These are phyloP conservation scores for Cyclotella atomus DNA, from an alignment of 108 stramenopile genomes.

Conservation along the genomic window DNA sequence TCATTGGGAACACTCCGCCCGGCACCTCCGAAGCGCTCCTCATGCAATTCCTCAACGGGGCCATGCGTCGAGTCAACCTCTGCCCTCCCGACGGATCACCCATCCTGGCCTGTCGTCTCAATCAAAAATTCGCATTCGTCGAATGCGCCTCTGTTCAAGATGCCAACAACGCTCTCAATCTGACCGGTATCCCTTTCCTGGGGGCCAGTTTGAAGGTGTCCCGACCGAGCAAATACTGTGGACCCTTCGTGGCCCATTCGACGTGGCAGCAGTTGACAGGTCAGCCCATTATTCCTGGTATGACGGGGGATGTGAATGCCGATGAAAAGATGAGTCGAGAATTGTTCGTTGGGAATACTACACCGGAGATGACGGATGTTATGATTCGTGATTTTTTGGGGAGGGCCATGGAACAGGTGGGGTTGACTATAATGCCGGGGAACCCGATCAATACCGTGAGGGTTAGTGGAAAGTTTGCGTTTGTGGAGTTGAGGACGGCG, in stretches of 20 bases:
- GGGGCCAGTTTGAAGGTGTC: constrained; percentile 86
- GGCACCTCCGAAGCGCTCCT: constrained; percentile 84
- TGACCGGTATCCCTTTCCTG: constrained; percentile 93
- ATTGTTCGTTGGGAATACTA: constrained; percentile 94
- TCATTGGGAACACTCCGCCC: constrained; percentile 94
- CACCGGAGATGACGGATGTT: constrained; percentile 91
- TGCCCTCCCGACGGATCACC: constrained; percentile 72
- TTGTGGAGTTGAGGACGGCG: constrained; percentile 85
- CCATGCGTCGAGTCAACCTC: constrained; percentile 85
- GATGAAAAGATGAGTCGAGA: constrained; percentile 88
- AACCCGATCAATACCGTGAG: constrained; percentile 89
- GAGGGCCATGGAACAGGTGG: constrained; percentile 87
- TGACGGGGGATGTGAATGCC: constrained; percentile 56
- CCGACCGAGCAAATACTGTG: constrained; percentile 91
- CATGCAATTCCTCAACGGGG: constrained; percentile 90
- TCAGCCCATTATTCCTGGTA: constrained; percentile 64
- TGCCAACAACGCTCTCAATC: constrained; percentile 79
- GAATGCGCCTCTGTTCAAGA: constrained; percentile 76
- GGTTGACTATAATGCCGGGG: constrained; percentile 76
- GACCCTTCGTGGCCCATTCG: constrained; percentile 62
- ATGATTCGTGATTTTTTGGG: constrained; percentile 87
- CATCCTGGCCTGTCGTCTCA: constrained; percentile 82
- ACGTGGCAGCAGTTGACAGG: constrained; percentile 94
- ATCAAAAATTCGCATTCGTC: constrained; percentile 91
- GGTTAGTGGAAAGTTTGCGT: constrained; percentile 92